Conservation (phyloP, 371 early-diverging fungal genomes). For the Circinella umbellata region DNA sequence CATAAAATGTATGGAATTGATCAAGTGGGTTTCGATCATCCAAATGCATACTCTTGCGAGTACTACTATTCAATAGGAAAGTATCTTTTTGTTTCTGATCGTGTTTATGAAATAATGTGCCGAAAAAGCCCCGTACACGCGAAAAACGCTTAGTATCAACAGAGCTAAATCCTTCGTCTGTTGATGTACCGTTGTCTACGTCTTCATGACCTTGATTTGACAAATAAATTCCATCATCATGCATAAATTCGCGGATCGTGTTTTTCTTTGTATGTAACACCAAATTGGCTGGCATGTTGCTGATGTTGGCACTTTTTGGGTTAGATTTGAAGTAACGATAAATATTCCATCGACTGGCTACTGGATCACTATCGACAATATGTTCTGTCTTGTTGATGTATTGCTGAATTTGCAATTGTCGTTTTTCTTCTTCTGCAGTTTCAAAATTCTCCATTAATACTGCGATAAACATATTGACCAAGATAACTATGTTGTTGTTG, state of each 20-base stretch:
- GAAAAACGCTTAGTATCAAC: constrained; percentile 10
- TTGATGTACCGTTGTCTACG: neutral
- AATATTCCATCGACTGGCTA: constrained; percentile 55
- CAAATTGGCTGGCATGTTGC: constrained; percentile 42
- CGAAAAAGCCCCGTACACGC: constrained; percentile 7
- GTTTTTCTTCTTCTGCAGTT: constrained; percentile 63
- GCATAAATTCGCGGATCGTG: constrained; percentile 56
- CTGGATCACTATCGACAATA: constrained; percentile 33
- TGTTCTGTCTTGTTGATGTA: constrained; percentile 48
- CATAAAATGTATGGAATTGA: constrained; percentile 24
- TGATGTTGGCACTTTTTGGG: constrained; percentile 52
- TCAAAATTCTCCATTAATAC: constrained; percentile 75
- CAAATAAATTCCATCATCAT: constrained; percentile 12
- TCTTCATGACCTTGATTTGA: neutral
- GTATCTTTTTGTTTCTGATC: neutral
- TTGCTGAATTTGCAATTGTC: constrained; percentile 56
- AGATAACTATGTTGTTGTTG: constrained; percentile 38
- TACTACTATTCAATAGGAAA: constrained; percentile 3
- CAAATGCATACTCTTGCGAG: constrained; percentile 17
- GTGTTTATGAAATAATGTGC: neutral
- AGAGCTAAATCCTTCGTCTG: neutral
- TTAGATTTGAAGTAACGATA: constrained; percentile 58
- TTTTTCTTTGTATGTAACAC: constrained; percentile 55
- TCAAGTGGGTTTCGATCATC: constrained; percentile 16
- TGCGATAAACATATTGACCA: constrained; percentile 71